Percentiles rank a stretch among this genome's conserved stretches.
phyloP scores from a whole-genome alignment of 2,329 filamentous ascomycete genomes.

The Penicillium sp. region DNA sequence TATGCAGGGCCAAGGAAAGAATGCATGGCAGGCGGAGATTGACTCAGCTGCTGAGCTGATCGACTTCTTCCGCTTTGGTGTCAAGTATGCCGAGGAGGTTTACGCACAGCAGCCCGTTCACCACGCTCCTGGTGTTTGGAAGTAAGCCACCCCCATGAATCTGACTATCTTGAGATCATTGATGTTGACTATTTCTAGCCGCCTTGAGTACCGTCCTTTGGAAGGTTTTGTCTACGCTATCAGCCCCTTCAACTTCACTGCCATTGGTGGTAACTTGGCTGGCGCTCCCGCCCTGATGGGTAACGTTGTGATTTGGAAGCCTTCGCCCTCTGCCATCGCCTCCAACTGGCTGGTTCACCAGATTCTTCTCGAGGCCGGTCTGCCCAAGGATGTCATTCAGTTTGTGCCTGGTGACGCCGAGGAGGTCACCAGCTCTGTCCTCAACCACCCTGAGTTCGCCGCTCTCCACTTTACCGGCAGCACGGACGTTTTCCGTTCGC shows the following conservation, averaged over 20 bases:
- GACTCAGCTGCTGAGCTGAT: constrained; percentile 88
- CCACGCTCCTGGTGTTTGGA: constrained; percentile 84
- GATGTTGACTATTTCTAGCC: constrained; percentile 38
- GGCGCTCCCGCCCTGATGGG: constrained; percentile 83
- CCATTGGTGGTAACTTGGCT: constrained; percentile 84
- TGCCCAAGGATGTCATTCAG: constrained; percentile 87
- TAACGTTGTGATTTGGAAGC: constrained; percentile 96
- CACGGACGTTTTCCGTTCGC: constrained; percentile 83
- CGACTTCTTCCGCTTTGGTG: constrained; percentile 90
- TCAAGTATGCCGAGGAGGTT: constrained; percentile 88
- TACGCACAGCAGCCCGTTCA: constrained; percentile 85
- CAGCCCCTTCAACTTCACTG: constrained; percentile 96
- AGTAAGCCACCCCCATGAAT: constrained; percentile 46
- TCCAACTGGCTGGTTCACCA: constrained; percentile 89
- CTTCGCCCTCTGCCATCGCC: constrained; percentile 84
- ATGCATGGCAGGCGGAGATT: constrained; percentile 99
- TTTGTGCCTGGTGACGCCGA: constrained; percentile 88
- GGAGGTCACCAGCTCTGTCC: constrained; percentile 74
- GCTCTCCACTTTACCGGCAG: constrained; percentile 95
- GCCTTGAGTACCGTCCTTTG: constrained; percentile 82
- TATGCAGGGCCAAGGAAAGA: constrained; percentile 96
- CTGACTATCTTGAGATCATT: neutral
- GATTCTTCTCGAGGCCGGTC: constrained; percentile 85
- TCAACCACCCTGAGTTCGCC: constrained; percentile 77
- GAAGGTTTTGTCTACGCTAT: constrained; percentile 96